A percentile compares a stretch with the other conserved stretches of the same genome.
Evolutionary conservation across 73 alveolate species (phyloP).

Genomic region (Diophrys sp.): DNA sequence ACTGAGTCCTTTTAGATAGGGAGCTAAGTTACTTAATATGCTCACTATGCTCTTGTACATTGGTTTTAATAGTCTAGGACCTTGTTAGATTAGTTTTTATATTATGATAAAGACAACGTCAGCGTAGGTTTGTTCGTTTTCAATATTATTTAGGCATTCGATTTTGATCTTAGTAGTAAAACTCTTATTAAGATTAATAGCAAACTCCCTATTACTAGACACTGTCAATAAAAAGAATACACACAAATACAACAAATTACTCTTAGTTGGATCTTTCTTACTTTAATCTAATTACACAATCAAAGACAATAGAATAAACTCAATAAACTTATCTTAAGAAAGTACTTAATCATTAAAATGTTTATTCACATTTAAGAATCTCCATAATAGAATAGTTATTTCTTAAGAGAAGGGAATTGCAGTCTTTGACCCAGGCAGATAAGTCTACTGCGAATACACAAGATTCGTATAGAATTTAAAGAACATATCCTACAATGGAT

Average conservation of each 20-base stretch:
- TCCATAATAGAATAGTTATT: slow-evolving; percentile 42
- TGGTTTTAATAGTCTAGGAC: slow-evolving; percentile 58
- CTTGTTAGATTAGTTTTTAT: slow-evolving; percentile 35
- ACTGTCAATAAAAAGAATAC: slow-evolving; percentile 13
- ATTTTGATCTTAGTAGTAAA: slow-evolving; percentile 12
- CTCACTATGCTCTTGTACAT: slow-evolving; percentile 49
- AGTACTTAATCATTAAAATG: slow-evolving; percentile 39
- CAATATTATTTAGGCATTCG: slow-evolving; percentile 25
- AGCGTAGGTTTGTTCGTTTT: slow-evolving; percentile 27
- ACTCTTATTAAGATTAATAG: slow-evolving; percentile 38
- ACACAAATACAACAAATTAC: slow-evolving; percentile 42
- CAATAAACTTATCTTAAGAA: slow-evolving; percentile 38
- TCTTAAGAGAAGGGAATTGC: slow-evolving; percentile 49
- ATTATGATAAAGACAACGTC: slow-evolving; percentile 36
- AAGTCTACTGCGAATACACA: slow-evolving; percentile 21
- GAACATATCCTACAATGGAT: slow-evolving; percentile 35
- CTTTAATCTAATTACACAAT: slow-evolving; percentile 31
- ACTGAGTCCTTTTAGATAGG: slow-evolving; percentile 45
- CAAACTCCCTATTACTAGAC: slow-evolving; percentile 32
- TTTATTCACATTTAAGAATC: slow-evolving; percentile 42
- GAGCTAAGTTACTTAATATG: slow-evolving; percentile 44
- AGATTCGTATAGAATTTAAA: slow-evolving; percentile 31
- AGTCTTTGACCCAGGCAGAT: slow-evolving; percentile 33
- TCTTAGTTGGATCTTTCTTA: slow-evolving; percentile 51
- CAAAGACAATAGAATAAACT: slow-evolving; percentile 24